Base-by-base conservation (phyloP, 148 eudicot genomes). In the Silene conica region DNA sequence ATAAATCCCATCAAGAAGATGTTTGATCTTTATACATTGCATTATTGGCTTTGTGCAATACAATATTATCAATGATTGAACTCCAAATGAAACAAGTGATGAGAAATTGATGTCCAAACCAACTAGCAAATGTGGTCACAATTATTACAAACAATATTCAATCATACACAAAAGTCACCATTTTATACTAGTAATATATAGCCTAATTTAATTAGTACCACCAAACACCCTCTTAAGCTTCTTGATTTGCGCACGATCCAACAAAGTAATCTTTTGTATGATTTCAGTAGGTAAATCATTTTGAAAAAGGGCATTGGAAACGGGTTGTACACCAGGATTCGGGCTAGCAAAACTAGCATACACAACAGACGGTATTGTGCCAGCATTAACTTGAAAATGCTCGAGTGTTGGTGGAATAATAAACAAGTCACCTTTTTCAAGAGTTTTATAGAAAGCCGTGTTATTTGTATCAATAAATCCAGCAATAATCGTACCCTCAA, bases 261-360 rank as follows among this genome's bases (percentile, higher is more conserved):
- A 38, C 52, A 66, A 66, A 66, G 70, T 66, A 31, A 45, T 66
- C 25, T 41, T 66, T 25, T 66, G 70, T 41, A 66, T 41, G 8
- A 66, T 19, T 1, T 66, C 52, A n/a, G 52, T 41, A 7, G 70
- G 70, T 4, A 66, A 34, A 45, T 66, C 21, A 20, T 41, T 66
- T 8, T 43, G 11, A 6, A 19, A 43, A 38, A 66, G n/a, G 2
- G 70, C 20, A 11, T 13, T 34, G 0, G 50, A 6, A 66, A 66
- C 22, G 41, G 52, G 3, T 10, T 41, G 70, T 18, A 38, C n/a
- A 8, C 70, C 70, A 8, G 50, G 70, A 66, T 66, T 66, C 1
- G 70, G n/a, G 31, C 70, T 66, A 45, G 60, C 2, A 48, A 48
- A 48, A 48, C 15, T 48, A 11, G 54, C 13, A 48, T 9, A 48